Conservation (phyloP, 139 green algal species). For the Edaphochlamys debaryana region DNA sequence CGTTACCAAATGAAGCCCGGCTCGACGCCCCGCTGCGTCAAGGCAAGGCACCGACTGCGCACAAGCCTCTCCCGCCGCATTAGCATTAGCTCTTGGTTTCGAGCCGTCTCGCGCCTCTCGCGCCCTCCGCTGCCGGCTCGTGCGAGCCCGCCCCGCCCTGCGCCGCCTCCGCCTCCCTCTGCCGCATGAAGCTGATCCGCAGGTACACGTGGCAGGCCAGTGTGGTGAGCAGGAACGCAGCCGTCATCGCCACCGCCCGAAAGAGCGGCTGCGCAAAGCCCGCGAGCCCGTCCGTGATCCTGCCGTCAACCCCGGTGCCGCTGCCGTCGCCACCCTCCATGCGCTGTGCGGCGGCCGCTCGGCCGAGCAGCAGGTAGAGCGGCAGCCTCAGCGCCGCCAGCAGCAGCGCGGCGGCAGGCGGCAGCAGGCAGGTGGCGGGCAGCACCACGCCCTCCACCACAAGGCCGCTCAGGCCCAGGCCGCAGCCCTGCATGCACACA, state of each 20-base stretch:
- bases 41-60: too few relatives aligned
- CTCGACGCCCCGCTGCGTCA: too few relatives aligned
- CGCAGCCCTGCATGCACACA: background rate
- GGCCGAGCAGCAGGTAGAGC: background rate
- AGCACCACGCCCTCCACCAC: constrained; percentile 16
- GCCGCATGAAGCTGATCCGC: background rate
- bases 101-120: too few relatives aligned
- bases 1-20: too few relatives aligned
- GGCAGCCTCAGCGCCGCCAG: constrained; percentile 12
- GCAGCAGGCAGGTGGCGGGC: background rate
- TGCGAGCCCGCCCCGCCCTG: too few relatives aligned
- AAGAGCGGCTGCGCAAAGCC: background rate
- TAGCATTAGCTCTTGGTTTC: too few relatives aligned
- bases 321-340: background rate
- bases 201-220: constrained; percentile 1
- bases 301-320: background rate
- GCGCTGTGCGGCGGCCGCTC: background rate
- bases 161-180: background rate
- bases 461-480: background rate
- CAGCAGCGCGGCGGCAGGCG: background rate
- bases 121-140: too few relatives aligned
- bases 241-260: background rate
- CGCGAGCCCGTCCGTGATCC: too few relatives aligned
- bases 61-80: too few relatives aligned
- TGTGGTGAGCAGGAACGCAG: background rate